A percentile compares a stretch with the other conserved stretches of the same genome.
Evolutionary conservation across 257 asterid genomes (phyloP).

Genomic region (Gardenia jasminoides): DNA sequence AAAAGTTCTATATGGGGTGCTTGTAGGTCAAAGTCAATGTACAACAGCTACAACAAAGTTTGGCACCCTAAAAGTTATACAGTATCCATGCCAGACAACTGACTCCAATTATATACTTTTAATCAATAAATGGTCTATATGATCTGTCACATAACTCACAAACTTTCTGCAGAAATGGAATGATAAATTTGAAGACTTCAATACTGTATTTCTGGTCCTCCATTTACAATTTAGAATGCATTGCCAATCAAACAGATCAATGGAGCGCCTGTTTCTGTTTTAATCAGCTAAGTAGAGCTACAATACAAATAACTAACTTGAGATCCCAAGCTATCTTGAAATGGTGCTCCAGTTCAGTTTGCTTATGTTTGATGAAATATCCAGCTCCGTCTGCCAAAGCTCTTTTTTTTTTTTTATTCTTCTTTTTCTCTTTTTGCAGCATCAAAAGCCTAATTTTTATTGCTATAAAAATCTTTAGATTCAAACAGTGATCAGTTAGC

Average conservation of each 20-base stretch:
- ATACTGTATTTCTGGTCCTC: too few species aligned
- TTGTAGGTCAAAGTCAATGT: background rate
- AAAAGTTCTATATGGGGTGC: background rate
- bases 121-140: too few species aligned
- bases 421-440: background rate
- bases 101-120: background rate
- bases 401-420: too few species aligned
- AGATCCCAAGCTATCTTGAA: background rate
- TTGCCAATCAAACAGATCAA: background rate
- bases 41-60: background rate
- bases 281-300: background rate
- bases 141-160: background rate
- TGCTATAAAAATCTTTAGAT: background rate
- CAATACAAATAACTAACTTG: background rate
- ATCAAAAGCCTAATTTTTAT: background rate
- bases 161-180: background rate
- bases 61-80: background rate
- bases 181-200: background rate
- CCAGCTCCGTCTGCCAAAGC: background rate
- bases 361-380: background rate
- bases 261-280: background rate
- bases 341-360: background rate
- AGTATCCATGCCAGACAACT: background rate
- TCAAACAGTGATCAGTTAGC: background rate
- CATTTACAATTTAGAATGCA: too few species aligned